Evolutionary conservation across 495 filamentous ascomycete genomes (phyloP), one percentile per base, ranked within the genome.

Genomic region (Tuber umbilicatum): DNA sequence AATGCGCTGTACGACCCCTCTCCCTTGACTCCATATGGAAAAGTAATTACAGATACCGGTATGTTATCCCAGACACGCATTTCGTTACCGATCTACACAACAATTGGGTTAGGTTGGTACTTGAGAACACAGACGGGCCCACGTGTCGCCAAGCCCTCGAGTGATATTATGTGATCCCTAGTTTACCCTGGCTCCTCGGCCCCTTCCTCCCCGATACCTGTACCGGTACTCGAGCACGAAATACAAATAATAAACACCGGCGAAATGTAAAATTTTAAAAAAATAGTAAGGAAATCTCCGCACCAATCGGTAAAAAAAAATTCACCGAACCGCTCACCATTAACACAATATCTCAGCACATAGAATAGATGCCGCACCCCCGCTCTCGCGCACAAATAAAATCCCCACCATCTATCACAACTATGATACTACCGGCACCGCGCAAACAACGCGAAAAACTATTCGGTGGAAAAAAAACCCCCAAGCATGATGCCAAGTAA

Each of bases 101-200:
- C 55, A 64, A 50, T 50, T 50, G 2, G 10, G 23, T n/a, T 5
- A 55, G 5, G 23, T n/a, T 9, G n/a, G 27, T 55, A 19, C 43
- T 6, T 6, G 43, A 5, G 39, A 40, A 64, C 12, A 64, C 55
- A 31, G 55, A 35, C 27, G 0, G 2, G 27, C 55, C 55, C 55
- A 64, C 55, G 55, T 64, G 55, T 64, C 55, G 27, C 55, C 55
- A 64, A 64, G 55, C 55, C 55, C 55, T 64, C 55, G 55, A 64
- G 55, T 64, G 55, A 64, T 64, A 64, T 64, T 12, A 35, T 64
- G 31, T 64, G 55, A 64, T 64, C 27, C 27, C 10, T 27, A 10
- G 1, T 14, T 35, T 10, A n/a, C 21, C 5, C 6, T 35, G 3
- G 27, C 14, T 35, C 12, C 27, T 21, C 17, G n/a, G n/a, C 55